Conservation (phyloP, 768 basidiomycete genomes). For the Erythrobasidium yunnanense region DNA sequence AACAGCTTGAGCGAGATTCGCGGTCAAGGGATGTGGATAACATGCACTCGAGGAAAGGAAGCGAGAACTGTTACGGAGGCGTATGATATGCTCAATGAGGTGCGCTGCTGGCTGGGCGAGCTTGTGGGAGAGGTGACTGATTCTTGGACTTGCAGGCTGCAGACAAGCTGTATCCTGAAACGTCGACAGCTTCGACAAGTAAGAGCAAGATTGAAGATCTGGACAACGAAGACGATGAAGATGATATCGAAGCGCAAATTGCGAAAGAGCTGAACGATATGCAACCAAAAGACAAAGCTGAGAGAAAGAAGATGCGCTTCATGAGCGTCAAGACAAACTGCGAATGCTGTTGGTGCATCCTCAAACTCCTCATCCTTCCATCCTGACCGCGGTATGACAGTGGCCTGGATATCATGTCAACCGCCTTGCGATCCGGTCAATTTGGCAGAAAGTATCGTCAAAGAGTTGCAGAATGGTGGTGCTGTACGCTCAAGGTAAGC, state of each 20-base stretch:
- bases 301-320: slow-evolving; percentile 15
- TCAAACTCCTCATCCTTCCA: background rate
- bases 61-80: background rate
- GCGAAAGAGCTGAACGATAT: slow-evolving; percentile 27
- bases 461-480: slow-evolving; percentile 10
- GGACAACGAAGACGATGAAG: slow-evolving; percentile 9
- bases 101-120: too few relatives aligned
- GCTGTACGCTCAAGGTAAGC: slow-evolving; percentile 14
- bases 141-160: too few relatives aligned
- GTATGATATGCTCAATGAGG: background rate
- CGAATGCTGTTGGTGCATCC: slow-evolving; percentile 8
- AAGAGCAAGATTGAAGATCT: slow-evolving; percentile 1
- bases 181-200: background rate
- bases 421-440: slow-evolving; percentile 18
- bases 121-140: too few relatives aligned
- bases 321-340: background rate
- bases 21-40: background rate
- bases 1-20: too few relatives aligned
- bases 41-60: background rate
- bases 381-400: background rate
- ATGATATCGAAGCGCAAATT: slow-evolving; percentile 16
- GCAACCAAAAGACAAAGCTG: slow-evolving; percentile 2
- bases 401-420: slow-evolving; percentile 9
- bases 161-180: background rate
- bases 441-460: slow-evolving; percentile 3